Percentiles rank a stretch among this genome's conserved stretches.
These are phyloP conservation scores for Aspergillus sergii DNA, from an alignment of 2,329 filamentous ascomycete genomes.

Conservation along the genomic window DNA sequence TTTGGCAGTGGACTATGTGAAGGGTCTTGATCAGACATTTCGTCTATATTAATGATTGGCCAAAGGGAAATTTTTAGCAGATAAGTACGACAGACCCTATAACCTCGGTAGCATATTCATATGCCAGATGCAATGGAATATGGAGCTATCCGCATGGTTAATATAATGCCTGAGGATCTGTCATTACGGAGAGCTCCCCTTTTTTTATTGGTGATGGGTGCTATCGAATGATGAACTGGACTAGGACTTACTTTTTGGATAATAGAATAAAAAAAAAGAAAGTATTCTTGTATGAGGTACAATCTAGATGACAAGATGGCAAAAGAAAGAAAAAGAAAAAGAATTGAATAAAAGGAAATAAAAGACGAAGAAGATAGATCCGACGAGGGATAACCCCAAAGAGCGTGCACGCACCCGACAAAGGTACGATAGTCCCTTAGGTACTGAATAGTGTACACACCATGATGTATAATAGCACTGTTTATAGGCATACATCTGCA, in stretches of 20 bases:
- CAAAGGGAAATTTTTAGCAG: neutral
- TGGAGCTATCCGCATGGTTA: neutral
- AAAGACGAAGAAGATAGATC: no score
- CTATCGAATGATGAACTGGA: neutral
- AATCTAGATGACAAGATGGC: no score
- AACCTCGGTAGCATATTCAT: neutral
- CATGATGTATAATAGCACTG: conserved; percentile 3
- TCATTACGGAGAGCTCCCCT: neutral
- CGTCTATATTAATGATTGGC: neutral
- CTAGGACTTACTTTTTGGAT: neutral
- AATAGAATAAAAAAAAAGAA: neutral
- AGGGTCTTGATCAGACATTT: neutral
- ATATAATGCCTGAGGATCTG: neutral
- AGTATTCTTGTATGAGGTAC: no score
- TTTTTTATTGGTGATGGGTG: neutral
- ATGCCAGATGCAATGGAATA: neutral
- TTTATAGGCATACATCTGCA: neutral
- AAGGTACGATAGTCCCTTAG: conserved; percentile 3
- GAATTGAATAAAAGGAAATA: neutral
- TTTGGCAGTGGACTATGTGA: neutral
- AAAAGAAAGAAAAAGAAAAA: neutral
- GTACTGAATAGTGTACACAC: neutral
- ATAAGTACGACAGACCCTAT: neutral
- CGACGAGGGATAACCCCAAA: neutral
- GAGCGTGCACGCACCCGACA: neutral